Percentiles rank a stretch among this genome's conserved stretches.
Evolutionary conservation across 176 grass and related monocot species (phyloP).

Genomic region (Lolium multiflorum): DNA sequence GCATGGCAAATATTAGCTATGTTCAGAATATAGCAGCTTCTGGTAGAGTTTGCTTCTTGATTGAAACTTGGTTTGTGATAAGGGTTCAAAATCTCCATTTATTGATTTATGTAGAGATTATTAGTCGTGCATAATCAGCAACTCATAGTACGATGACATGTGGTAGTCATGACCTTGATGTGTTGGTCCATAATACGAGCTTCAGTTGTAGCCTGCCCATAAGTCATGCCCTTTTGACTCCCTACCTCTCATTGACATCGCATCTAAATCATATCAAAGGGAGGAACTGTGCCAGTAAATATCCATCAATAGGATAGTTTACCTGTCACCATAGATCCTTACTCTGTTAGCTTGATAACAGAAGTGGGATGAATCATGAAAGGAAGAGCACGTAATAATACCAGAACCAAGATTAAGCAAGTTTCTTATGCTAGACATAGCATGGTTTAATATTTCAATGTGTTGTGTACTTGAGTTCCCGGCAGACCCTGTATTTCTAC

Average conservation of each 20-base stretch:
- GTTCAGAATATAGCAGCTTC: not conserved
- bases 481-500: not conserved
- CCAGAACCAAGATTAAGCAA: constrained; percentile 48
- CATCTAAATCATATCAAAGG: not conserved
- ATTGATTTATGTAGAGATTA: not conserved
- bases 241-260: too few relatives aligned
- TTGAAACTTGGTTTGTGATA: not conserved
- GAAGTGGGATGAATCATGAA: constrained; percentile 37
- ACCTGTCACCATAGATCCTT: constrained; percentile 52
- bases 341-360: constrained; percentile 39
- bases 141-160: not conserved
- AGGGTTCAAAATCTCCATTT: not conserved
- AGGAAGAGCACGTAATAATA: constrained; percentile 71
- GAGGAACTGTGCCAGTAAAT: not conserved
- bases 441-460: not conserved
- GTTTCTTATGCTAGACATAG: not conserved
- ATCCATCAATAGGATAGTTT: constrained; percentile 37
- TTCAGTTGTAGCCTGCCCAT: too few relatives aligned
- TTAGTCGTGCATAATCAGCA: too few relatives aligned
- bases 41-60: too few relatives aligned
- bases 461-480: not conserved
- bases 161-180: too few relatives aligned
- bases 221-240: too few relatives aligned
- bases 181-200: too few relatives aligned
- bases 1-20: not conserved